Conservation (phyloP, 176 grass and related monocot species). For the Avena insularis region DNA sequence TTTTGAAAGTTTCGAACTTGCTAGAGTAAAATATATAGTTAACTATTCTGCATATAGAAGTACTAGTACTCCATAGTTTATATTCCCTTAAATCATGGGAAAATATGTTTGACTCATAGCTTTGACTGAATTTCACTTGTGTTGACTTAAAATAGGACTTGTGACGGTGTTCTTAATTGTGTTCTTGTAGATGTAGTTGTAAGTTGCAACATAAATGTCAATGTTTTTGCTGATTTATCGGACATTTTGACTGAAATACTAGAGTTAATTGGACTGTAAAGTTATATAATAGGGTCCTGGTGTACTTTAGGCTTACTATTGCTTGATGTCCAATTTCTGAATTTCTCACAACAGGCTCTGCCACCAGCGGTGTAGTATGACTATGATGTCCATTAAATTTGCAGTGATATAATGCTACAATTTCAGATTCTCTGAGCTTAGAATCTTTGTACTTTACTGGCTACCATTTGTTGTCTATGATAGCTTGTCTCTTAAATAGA, state of each 20-base stretch:
- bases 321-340: conserved; percentile 12
- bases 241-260: conserved; percentile 28
- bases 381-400: conserved; percentile 10
- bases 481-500: conserved; percentile 4
- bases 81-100: background rate
- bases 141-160: conserved; percentile 11
- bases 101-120: background rate
- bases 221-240: conserved; percentile 35
- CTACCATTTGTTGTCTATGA: background rate
- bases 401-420: conserved; percentile 12
- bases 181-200: conserved; percentile 12
- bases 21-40: conserved; percentile 14
- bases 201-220: background rate
- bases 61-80: conserved; percentile 24
- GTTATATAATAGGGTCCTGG: conserved; percentile 5
- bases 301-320: conserved; percentile 29
- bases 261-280: conserved; percentile 10
- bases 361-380: conserved; percentile 1
- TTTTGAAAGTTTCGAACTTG: conserved; percentile 26
- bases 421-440: conserved; percentile 14
- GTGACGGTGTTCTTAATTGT: background rate
- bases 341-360: conserved; percentile 29
- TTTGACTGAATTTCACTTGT: conserved; percentile 25
- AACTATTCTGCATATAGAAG: conserved; percentile 6
- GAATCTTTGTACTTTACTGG: conserved; percentile 3